phyloP scores from a whole-genome alignment of 2,329 filamentous ascomycete genomes.

The Aulographum hederae region DNA sequence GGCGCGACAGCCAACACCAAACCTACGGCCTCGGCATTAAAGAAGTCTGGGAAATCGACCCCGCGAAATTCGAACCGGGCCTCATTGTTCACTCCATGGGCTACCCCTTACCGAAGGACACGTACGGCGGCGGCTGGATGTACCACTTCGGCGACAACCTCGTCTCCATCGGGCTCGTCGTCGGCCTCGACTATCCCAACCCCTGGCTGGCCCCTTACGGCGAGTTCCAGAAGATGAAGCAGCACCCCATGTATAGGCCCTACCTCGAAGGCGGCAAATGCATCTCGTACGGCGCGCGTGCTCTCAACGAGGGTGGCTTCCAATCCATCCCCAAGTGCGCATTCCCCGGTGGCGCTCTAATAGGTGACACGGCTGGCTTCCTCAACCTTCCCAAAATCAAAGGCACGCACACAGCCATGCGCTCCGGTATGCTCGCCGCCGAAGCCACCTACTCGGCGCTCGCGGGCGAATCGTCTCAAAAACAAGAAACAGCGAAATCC shows the following conservation, averaged over 20 bases:
- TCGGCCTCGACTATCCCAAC: constrained; percentile 88
- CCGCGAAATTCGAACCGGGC: constrained; percentile 79
- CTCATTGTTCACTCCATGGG: constrained; percentile 81
- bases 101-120: constrained; percentile 72
- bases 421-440: constrained; percentile 88
- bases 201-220: constrained; percentile 90
- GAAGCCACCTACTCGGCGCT: constrained; percentile 77
- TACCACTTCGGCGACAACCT: constrained; percentile 98
- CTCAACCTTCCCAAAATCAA: constrained; percentile 98
- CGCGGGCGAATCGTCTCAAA: too few relatives aligned
- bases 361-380: constrained; percentile 91
- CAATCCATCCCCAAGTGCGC: constrained; percentile 95
- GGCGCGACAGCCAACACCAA: constrained; percentile 77
- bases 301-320: constrained; percentile 86
- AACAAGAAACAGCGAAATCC: too few relatives aligned
- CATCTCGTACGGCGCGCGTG: constrained; percentile 85
- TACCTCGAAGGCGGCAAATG: constrained; percentile 94
- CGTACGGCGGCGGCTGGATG: constrained; percentile 97
- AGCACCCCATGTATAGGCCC: constrained; percentile 74
- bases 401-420: constrained; percentile 95
- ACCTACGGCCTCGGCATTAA: constrained; percentile 92
- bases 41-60: constrained; percentile 92
- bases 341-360: constrained; percentile 87
- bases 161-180: constrained; percentile 78
- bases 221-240: constrained; percentile 97